Base-by-base conservation (phyloP, 1,139 yeast species). In the Candida tetrigidarum region DNA sequence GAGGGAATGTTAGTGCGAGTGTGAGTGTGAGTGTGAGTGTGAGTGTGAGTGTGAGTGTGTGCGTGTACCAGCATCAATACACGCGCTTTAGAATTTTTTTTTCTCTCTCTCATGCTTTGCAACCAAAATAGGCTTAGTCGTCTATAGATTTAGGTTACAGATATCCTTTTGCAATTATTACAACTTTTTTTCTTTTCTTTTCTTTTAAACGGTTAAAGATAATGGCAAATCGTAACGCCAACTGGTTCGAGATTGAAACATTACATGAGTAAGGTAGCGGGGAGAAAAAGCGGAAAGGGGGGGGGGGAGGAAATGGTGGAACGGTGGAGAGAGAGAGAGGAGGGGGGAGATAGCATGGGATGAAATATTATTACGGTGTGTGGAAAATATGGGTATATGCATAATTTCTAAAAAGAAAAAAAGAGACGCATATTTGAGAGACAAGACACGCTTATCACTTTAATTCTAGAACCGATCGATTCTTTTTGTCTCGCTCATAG, bases 401-500 rank as follows among this genome's bases (percentile, higher is more conserved):
- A 16, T 10, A 14, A 16, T 27, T 11, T n/a, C 15, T 27, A n/a
- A n/a, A n/a, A n/a, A n/a, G n/a, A n/a, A n/a, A n/a, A 27, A 27
- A 27, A 26, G 4, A n/a, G 4, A 11, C 15, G 15, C 29, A 27
- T n/a, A 27, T 7, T 12, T 14, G 15, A 15, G 29, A 5, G 28
- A 11, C 28, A 27, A 27, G 4, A 27, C 5, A 27, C 29, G 29
- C n/a, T n/a, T n/a, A n/a, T n/a, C n/a, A n/a, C n/a, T n/a, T 29
- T 29, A 16, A 9, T 29, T 29, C 33, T 29, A 29, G 33, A 29
- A 29, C 15, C 33, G 33, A 15, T 29, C 20, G 33, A 15, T 29
- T 29, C 20, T 29, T 5, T 7, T 29, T 14, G 33, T 5, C n/a
- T 29, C 20, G 9, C 11, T 5, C n/a, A 15, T 14, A 29, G 20